Evolutionary conservation across 1,139 yeast species (phyloP), one percentile per base, ranked within the genome.

Genomic region (Yamadazyma diddensiae): DNA sequence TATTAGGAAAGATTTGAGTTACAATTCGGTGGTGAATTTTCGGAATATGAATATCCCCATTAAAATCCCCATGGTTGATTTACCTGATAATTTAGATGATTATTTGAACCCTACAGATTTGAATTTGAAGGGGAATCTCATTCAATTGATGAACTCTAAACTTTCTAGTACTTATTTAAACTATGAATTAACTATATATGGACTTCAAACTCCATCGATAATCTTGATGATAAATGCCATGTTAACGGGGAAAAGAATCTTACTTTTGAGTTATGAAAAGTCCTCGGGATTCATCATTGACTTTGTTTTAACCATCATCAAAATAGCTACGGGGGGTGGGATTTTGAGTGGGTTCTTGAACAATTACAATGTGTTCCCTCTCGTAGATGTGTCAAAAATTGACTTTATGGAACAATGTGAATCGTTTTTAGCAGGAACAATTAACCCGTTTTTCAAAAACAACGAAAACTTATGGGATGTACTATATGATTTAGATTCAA

Each of bases 401-500:
- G 82, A 77, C 40, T 64, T 75, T 14, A 55, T 79, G 42, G 68
- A 73, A 38, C 59, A 64, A 37, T 72, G 79, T 39, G 70, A 66
- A 13, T 76, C 79, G 16, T 79, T 59, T 51, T 62, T 79, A 47
- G 85, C 84, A 4, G 85, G 85, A 8, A 80, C 81, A 30, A 77
- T 79, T 42, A 79, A 79, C 52, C 82, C 83, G 9, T 77, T 81
- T 34, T 79, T 79, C 58, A 77, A 75, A 41, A 57, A 64, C 31
- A 79, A 77, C 45, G 77, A 78, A 25, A 63, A 62, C 36, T 46
- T 68, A 26, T 79, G 82, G 82, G 85, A 79, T 47, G 53, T 79
- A 14, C 52, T 79, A 32, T 73, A 77, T 39, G 82, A 79, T 48
- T 55, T 78, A 39, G 83, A 79, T 43, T 45, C 55, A 31, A 72